Evolutionary conservation across 2,329 filamentous ascomycete species (phyloP).

Genomic region (Eurotiales sp.): DNA sequence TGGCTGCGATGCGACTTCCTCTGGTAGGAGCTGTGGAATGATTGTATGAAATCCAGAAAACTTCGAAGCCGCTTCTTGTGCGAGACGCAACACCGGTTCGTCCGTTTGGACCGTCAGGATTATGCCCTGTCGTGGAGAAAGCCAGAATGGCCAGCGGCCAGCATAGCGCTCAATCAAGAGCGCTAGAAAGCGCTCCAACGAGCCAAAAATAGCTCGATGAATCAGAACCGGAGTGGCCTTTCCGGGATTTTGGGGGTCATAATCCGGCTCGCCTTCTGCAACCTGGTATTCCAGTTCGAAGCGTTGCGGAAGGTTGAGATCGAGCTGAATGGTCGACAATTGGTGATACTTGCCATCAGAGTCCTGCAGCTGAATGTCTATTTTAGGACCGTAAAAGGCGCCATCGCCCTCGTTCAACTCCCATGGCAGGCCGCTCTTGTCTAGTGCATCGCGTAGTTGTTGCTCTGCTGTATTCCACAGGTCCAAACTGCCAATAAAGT

Average conservation of each 20-base stretch:
- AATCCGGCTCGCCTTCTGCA: conserved; percentile 39
- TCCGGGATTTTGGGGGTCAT: conserved; percentile 46
- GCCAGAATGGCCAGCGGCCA: conserved; percentile 82
- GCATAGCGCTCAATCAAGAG: conserved; percentile 79
- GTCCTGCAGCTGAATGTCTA: conserved; percentile 78
- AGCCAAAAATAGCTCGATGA: conserved; percentile 79
- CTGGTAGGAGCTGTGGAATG: conserved; percentile 18
- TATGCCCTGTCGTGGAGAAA: conserved; percentile 73
- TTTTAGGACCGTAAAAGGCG: conserved; percentile 89
- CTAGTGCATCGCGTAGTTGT: conserved; percentile 62
- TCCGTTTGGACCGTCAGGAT: conserved; percentile 66
- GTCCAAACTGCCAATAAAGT: conserved; percentile 70
- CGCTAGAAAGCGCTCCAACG: conserved; percentile 79
- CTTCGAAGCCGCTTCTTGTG: conserved; percentile 48
- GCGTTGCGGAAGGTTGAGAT: conserved; percentile 82
- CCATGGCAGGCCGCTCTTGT: conserved; percentile 65
- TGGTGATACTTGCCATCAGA: conserved; percentile 82
- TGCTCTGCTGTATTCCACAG: conserved; percentile 66
- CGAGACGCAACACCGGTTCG: conserved; percentile 43
- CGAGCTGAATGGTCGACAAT: conserved; percentile 82
- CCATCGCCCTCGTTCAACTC: conserved; percentile 75
- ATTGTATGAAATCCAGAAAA: conserved; percentile 43
- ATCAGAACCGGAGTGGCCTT: conserved; percentile 72
- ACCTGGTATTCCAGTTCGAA: conserved; percentile 72
- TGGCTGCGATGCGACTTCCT: conserved; percentile 25